These are phyloP conservation scores for Phytophthora quininea DNA, from an alignment of 352 stramenopile genomes.

Conservation along the genomic window DNA sequence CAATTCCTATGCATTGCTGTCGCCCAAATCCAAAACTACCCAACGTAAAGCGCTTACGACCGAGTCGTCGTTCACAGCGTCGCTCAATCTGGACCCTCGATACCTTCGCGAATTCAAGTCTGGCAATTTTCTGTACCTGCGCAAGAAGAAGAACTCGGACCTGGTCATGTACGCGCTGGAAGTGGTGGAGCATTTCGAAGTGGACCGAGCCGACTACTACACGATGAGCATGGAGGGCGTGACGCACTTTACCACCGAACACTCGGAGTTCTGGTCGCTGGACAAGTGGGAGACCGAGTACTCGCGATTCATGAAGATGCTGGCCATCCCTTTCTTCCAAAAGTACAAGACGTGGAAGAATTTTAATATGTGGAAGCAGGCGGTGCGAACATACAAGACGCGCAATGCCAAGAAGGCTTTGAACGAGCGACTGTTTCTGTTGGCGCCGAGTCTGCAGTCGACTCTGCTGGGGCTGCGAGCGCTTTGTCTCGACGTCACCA, in stretches of 20 bases:
- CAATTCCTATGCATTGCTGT: conserved; percentile 22
- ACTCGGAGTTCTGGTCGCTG: conserved; percentile 92
- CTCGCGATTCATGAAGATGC: conserved; percentile 90
- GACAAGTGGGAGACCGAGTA: conserved; percentile 95
- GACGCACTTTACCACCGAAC: conserved; percentile 90
- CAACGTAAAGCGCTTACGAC: conserved; percentile 31
- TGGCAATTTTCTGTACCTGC: conserved; percentile 85
- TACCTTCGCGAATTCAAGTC: conserved; percentile 79
- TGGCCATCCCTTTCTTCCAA: conserved; percentile 91
- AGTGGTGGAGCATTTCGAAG: conserved; percentile 82
- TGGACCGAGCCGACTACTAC: conserved; percentile 91
- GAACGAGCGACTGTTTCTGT: conserved; percentile 87
- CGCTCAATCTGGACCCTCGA: conserved; percentile 71
- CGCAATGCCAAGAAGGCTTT: conserved; percentile 82
- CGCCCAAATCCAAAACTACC: conserved; percentile 33
- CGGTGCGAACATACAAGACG: conserved; percentile 89
- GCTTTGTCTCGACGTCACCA: conserved; percentile 76
- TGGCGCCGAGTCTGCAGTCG: conserved; percentile 83
- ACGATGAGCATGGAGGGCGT: conserved; percentile 93
- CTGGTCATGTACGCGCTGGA: conserved; percentile 86
- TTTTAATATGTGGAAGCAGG: conserved; percentile 93
- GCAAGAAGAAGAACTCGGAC: conserved; percentile 66
- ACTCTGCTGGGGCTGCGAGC: conserved; percentile 80
- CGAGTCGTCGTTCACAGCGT: conserved; percentile 72
- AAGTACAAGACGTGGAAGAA: conserved; percentile 95